Percentiles rank a stretch among this genome's conserved stretches.
Conservation (phyloP, 1,284 basidiomycete genomes). For the Sanghuangporus sanghuang region DNA sequence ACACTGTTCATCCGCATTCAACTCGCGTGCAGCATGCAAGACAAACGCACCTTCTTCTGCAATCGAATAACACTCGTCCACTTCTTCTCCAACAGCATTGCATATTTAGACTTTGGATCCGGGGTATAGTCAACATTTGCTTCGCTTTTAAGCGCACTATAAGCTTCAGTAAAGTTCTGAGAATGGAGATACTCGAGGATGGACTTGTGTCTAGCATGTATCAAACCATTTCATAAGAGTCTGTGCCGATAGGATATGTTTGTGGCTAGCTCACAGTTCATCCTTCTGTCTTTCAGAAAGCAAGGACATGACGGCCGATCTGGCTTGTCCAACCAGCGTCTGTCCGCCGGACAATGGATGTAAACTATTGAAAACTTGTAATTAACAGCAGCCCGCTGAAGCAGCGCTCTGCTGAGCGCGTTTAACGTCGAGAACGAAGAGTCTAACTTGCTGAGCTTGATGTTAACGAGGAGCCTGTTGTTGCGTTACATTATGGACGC, state of each 20-base stretch:
- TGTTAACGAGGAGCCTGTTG: background rate
- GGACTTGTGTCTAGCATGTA: conserved; percentile 44
- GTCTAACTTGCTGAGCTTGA: background rate
- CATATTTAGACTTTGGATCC: conserved; percentile 58
- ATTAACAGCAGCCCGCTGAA: background rate
- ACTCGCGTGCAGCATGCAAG: background rate
- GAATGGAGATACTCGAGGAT: conserved; percentile 56
- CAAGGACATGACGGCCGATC: conserved; percentile 15
- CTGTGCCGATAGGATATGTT: background rate
- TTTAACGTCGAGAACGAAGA: background rate
- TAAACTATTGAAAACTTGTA: background rate
- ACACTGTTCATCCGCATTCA: background rate
- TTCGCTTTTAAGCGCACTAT: conserved; percentile 43
- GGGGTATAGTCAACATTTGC: conserved; percentile 48
- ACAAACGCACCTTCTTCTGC: conserved; percentile 65
- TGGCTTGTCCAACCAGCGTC: background rate
- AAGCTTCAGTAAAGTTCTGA: conserved; percentile 41
- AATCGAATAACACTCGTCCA: conserved; percentile 78
- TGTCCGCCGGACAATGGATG: background rate
- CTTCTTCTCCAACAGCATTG: conserved; percentile 73
- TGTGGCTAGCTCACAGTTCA: conserved; percentile 41
- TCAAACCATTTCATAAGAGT: background rate
- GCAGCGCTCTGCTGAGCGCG: background rate
- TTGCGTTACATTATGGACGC: conserved; percentile 1
- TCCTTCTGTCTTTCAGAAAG: conserved; percentile 57